These are phyloP conservation scores for Fimicolochytrium jonesii DNA, from an alignment of 192 early-diverging fungal species.

Conservation along the genomic window DNA sequence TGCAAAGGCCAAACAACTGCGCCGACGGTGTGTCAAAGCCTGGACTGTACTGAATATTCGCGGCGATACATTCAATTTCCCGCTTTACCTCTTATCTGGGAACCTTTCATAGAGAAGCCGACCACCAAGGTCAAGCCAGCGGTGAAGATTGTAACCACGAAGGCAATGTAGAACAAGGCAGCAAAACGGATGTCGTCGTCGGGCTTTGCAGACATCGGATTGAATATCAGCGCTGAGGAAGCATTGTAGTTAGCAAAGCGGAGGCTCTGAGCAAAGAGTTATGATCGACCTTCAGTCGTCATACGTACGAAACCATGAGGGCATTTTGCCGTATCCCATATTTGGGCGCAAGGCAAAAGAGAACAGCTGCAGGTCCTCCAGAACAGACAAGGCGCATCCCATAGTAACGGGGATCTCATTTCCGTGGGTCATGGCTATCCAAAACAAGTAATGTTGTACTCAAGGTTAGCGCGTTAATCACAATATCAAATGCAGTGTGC, in stretches of 20 bases:
- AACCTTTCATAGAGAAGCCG: conserved; percentile 14
- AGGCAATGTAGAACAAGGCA: conserved; percentile 4
- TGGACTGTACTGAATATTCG: neutral
- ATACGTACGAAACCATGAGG: conserved; percentile 7
- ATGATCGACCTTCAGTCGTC: neutral
- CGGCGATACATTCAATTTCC: neutral
- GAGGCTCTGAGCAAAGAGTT: neutral
- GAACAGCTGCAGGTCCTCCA: conserved; percentile 22
- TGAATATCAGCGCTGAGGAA: neutral
- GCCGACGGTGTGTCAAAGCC: neutral
- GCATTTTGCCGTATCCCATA: conserved; percentile 7
- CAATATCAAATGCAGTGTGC: neutral
- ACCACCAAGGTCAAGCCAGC: conserved; percentile 3
- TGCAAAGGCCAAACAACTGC: conserved; percentile 25
- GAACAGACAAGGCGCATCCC: neutral
- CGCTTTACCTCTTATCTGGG: conserved; percentile 19
- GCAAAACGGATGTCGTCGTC: neutral
- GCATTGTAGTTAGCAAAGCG: neutral
- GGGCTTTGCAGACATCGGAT: neutral
- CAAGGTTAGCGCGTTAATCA: neutral
- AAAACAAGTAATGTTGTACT: neutral
- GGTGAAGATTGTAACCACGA: neutral
- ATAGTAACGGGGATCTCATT: conserved; percentile 2
- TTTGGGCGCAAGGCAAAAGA: conserved; percentile 11
- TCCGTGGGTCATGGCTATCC: conserved; percentile 21